Evolutionary conservation across 2,329 filamentous ascomycete species (phyloP).

Genomic region (Curvularia eragrostidis): DNA sequence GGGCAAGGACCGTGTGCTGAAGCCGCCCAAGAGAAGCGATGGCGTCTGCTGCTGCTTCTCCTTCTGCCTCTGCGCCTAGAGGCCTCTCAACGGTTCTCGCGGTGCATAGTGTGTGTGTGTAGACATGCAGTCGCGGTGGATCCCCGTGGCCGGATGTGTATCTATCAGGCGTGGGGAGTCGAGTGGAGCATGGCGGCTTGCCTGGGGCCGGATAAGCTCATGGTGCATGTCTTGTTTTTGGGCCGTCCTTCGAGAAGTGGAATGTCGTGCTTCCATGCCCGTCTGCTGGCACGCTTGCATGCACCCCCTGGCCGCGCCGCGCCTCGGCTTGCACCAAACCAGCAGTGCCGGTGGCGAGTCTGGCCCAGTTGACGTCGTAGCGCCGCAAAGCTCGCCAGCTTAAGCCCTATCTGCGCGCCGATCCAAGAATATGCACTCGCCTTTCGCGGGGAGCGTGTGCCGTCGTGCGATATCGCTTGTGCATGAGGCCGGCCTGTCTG

Average conservation of each 20-base stretch:
- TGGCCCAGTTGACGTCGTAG: conserved; percentile 10
- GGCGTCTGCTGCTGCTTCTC: conserved; percentile 3
- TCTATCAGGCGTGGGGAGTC: conserved; percentile 4
- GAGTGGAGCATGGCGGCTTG: conserved; percentile 8
- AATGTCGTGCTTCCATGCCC: conserved; percentile 1
- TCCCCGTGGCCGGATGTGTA: neutral
- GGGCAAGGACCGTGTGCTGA: neutral
- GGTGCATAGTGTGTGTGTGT: neutral
- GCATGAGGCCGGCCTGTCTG: conserved; percentile 17
- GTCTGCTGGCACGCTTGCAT: neutral
- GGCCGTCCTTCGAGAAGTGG: conserved; percentile 5
- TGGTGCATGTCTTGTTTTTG: neutral
- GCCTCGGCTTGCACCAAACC: conserved; percentile 10
- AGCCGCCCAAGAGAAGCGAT: neutral
- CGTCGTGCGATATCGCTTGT: conserved; percentile 6
- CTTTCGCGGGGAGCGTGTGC: conserved; percentile 17
- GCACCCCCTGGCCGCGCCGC: neutral
- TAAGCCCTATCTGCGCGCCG: neutral
- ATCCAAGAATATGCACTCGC: conserved; percentile 8
- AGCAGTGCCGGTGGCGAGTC: conserved; percentile 11
- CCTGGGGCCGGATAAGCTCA: conserved; percentile 8
- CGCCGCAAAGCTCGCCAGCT: neutral
- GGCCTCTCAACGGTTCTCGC: neutral
- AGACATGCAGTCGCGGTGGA: neutral
- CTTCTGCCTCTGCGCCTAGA: neutral